Base-by-base conservation (phyloP, 1,139 yeast species). In the Scheffersomyces stambukii region DNA sequence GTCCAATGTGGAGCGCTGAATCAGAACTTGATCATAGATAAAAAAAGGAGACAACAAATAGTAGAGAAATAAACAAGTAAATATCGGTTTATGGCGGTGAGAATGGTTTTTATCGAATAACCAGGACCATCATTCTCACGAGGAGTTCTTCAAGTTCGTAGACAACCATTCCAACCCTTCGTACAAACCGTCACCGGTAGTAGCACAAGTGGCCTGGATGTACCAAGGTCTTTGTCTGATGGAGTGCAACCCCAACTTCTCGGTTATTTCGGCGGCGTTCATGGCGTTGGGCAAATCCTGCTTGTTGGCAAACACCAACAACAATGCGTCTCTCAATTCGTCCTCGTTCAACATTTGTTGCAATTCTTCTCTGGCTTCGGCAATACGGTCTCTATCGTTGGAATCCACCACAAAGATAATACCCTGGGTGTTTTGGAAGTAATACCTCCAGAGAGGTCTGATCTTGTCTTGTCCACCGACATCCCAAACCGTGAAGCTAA, bases 151-250 rank as follows among this genome's bases (percentile, higher is more conserved):
- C 41, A 57, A 57, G 45, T 55, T 57, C 32, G 62, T 57, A 15
- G 66, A 56, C 40, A 60, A 58, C 67, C 67, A 60, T 53, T 60
- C 67, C 41, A 60, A 60, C 43, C 67, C 67, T 48, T 60, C 67
- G 37, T 60, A 60, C 43, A 60, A 60, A 34, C 67, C 67, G 39
- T 60, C 67, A 43, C 67, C 67, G 27, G 66, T 54, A 25, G 67
- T 60, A 28, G 67, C 67, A 50, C 67, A 60, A 33, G 67, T 60
- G 27, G 66, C 57, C 46, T 60, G 67, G 37, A 60, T 60, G 42
- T 60, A 60, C 67, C 67, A 60, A 29, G 66, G 67, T 49, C 67
- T 56, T 48, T 58, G 66, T 46, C 67, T 54, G 40, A 60, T 60
- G 23, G 65, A 58, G 40, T 60, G 65, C 43, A 60, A 60, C 17